Percentiles rank a stretch among this genome's conserved stretches.
Conservation (phyloP, 768 basidiomycete genomes). For the Hortiboletus campestris region DNA sequence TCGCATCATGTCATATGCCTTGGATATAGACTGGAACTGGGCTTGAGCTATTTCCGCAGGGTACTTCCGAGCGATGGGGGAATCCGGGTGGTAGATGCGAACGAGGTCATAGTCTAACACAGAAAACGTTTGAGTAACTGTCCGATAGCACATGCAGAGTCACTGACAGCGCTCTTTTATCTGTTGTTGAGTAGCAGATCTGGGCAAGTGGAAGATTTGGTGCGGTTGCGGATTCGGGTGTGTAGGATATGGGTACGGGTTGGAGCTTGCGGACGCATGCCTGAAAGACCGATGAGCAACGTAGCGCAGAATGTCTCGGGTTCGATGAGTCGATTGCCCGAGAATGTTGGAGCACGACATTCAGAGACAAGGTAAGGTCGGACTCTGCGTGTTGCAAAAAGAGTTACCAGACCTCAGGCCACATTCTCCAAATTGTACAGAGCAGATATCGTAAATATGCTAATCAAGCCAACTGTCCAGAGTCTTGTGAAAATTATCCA, state of each 20-base stretch:
- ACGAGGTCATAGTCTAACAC: constrained; percentile 74
- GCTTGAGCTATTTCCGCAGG: constrained; percentile 53
- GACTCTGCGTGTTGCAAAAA: not conserved
- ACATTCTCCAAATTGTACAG: not conserved
- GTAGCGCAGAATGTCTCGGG: constrained; percentile 5
- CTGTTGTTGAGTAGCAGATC: constrained; percentile 47
- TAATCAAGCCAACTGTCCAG: not conserved
- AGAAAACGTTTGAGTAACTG: not conserved
- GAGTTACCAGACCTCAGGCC: not conserved
- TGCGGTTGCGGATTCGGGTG: constrained; percentile 54
- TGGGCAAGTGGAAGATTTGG: constrained; percentile 62
- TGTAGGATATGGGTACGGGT: constrained; percentile 51
- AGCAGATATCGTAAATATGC: not conserved
- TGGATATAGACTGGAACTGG: constrained; percentile 66
- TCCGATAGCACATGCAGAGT: not conserved
- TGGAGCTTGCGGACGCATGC: constrained; percentile 20
- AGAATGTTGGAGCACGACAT: constrained; percentile 9
- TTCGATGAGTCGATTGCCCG: not conserved
- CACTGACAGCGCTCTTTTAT: constrained; percentile 58
- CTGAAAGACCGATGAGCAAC: constrained; percentile 10
- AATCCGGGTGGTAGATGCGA: constrained; percentile 76
- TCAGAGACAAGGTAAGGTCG: not conserved
- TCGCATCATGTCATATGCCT: constrained; percentile 65
- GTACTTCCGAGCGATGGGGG: constrained; percentile 40
- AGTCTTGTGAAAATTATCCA: not conserved